Evolutionary conservation across 148 eudicot species (phyloP).

Genomic region (Spergularia marina): DNA sequence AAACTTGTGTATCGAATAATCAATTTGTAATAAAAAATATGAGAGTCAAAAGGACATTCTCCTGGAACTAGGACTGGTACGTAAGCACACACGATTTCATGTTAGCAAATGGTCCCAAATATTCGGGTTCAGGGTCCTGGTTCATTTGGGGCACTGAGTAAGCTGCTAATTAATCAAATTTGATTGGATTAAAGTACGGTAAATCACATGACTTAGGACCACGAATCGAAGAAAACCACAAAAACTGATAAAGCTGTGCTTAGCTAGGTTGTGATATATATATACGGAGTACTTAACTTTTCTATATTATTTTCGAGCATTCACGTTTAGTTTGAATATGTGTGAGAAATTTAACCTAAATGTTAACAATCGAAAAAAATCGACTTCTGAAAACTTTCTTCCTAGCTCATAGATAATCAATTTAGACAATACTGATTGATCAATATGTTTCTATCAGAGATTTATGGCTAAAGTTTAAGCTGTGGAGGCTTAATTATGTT

Average conservation of each 20-base stretch:
- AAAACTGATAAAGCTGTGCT: slow-evolving; percentile 10
- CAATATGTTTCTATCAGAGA: too few relatives aligned
- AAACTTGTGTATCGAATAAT: too few relatives aligned
- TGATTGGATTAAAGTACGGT: slow-evolving; percentile 8
- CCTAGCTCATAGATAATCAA: too few relatives aligned
- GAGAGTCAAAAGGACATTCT: background rate
- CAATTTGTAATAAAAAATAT: background rate
- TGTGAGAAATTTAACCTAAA: too few relatives aligned
- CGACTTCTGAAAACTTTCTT: too few relatives aligned
- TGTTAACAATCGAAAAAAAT: too few relatives aligned
- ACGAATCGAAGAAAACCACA: background rate
- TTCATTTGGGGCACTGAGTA: slow-evolving; percentile 15
- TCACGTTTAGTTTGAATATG: too few relatives aligned
- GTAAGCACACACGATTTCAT: background rate
- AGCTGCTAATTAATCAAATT: background rate
- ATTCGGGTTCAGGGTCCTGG: background rate
- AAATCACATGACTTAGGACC: slow-evolving; percentile 20
- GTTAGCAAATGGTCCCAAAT: slow-evolving; percentile 5
- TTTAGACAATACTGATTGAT: too few relatives aligned
- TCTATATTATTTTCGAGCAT: too few relatives aligned
- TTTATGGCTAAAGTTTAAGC: too few relatives aligned
- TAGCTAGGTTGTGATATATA: background rate
- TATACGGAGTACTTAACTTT: too few relatives aligned
- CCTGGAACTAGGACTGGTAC: background rate
- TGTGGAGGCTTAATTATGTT: too few relatives aligned